These are phyloP conservation scores for Coniferiporia weirii DNA, from an alignment of 1,284 basidiomycete genomes.

Conservation along the genomic window DNA sequence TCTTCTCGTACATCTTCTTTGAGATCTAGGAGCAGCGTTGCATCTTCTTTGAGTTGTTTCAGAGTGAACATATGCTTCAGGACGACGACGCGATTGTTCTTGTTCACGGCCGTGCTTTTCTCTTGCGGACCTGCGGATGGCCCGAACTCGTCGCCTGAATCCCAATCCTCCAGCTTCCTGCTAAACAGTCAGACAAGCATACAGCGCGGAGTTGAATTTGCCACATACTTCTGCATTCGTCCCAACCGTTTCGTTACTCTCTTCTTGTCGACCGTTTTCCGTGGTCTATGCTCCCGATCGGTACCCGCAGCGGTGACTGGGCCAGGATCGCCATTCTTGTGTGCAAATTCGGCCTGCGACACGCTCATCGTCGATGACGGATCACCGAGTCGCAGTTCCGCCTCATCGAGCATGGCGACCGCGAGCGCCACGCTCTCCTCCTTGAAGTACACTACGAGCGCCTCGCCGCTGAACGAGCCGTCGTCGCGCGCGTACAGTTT, in stretches of 20 bases:
- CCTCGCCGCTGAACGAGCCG: slow-evolving; percentile 92
- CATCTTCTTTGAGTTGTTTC: slow-evolving; percentile 83
- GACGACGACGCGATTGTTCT: slow-evolving; percentile 79
- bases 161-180: slow-evolving; percentile 84
- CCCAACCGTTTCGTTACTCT: slow-evolving; percentile 74
- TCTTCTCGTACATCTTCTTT: slow-evolving; percentile 97
- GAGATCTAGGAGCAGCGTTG: slow-evolving; percentile 83
- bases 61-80: slow-evolving; percentile 94
- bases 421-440: slow-evolving; percentile 91
- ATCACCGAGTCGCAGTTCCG: slow-evolving; percentile 84
- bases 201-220: background rate
- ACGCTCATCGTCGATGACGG: slow-evolving; percentile 75
- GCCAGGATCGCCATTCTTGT: slow-evolving; percentile 42
- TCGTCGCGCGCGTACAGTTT: slow-evolving; percentile 92
- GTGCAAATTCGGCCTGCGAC: slow-evolving; percentile 78
- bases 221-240: slow-evolving; percentile 81
- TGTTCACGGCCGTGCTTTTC: slow-evolving; percentile 38
- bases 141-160: slow-evolving; percentile 79
- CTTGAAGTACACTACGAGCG: slow-evolving; percentile 95
- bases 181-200: background rate
- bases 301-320: slow-evolving; percentile 24
- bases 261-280: slow-evolving; percentile 76
- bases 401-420: slow-evolving; percentile 85
- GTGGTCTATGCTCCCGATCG: slow-evolving; percentile 36
- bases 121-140: slow-evolving; percentile 57